Evolutionary conservation across 768 basidiomycete genomes (phyloP).

Genomic region (Hygrophorus pudorinus): DNA sequence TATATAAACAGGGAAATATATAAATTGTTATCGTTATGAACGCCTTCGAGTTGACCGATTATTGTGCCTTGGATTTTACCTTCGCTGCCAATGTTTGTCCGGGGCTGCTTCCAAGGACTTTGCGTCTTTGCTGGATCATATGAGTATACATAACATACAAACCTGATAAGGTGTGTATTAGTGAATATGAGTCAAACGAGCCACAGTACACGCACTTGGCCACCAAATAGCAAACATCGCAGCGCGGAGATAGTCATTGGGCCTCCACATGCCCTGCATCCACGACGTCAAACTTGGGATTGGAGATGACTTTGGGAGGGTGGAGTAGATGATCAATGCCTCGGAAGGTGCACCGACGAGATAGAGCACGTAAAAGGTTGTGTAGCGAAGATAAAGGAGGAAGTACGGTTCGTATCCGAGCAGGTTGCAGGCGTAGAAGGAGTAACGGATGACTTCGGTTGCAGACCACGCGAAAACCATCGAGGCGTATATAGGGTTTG

Average conservation of each 20-base stretch:
- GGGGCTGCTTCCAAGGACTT: constrained; percentile 24
- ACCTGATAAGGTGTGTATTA: constrained; percentile 20
- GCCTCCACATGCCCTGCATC: constrained; percentile 38
- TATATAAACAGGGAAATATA: background rate
- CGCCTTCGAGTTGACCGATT: background rate
- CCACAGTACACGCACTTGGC: constrained; percentile 47
- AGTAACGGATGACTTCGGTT: constrained; percentile 87
- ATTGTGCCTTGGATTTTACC: constrained; percentile 3
- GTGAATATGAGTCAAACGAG: background rate
- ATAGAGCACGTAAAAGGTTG: constrained; percentile 90
- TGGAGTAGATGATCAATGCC: constrained; percentile 71
- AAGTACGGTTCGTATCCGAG: constrained; percentile 39
- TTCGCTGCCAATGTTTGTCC: constrained; percentile 11
- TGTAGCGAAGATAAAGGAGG: constrained; percentile 75
- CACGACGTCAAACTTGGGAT: constrained; percentile 32
- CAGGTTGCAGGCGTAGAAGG: constrained; percentile 71
- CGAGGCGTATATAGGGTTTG: constrained; percentile 72
- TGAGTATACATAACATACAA: constrained; percentile 43
- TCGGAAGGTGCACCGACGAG: constrained; percentile 88
- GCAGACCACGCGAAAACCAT: constrained; percentile 92
- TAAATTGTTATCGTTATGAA: background rate
- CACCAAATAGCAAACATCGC: constrained; percentile 75
- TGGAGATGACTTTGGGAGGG: constrained; percentile 47
- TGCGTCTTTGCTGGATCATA: constrained; percentile 44
- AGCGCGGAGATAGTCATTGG: constrained; percentile 47